phyloP scores from a whole-genome alignment of 352 stramenopile species.

The Phytophthora pisi region DNA sequence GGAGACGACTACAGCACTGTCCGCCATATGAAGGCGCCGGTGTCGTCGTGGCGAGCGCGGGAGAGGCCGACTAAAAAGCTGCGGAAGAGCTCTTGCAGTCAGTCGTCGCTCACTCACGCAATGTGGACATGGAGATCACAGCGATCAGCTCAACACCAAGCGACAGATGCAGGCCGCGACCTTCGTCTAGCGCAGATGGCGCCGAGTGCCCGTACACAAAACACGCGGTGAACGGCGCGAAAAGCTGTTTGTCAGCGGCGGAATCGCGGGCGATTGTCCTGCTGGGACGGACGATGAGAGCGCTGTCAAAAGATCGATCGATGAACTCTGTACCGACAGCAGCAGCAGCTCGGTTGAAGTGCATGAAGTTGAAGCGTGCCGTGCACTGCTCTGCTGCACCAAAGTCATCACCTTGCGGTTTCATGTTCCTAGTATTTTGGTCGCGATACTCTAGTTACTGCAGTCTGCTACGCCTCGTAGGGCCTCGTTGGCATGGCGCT shows the following conservation, averaged over 20 bases:
- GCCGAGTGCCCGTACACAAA: slow-evolving; percentile 13
- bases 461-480: neutral
- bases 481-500: slow-evolving; percentile 23
- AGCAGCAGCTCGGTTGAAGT: too few species aligned
- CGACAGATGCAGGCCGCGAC: slow-evolving; percentile 5
- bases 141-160: slow-evolving; percentile 8
- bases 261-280: neutral
- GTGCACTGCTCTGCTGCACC: neutral
- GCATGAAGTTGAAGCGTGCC: neutral
- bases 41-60: slow-evolving; percentile 4
- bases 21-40: neutral
- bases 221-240: slow-evolving; percentile 19
- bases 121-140: neutral
- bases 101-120: neutral
- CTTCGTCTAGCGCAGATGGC: slow-evolving; percentile 23
- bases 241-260: slow-evolving; percentile 10
- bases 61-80: slow-evolving; percentile 3
- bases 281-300: neutral
- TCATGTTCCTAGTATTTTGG: slow-evolving; percentile 22
- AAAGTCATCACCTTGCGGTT: slow-evolving; percentile 18
- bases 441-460: neutral
- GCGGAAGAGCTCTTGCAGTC: neutral
- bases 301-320: neutral
- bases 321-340: too few species aligned
- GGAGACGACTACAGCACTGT: neutral